A percentile compares a stretch with the other conserved stretches of the same genome.
Evolutionary conservation across 371 early-diverging fungal genomes (phyloP).

Genomic region (Dichotomocladium elegans): DNA sequence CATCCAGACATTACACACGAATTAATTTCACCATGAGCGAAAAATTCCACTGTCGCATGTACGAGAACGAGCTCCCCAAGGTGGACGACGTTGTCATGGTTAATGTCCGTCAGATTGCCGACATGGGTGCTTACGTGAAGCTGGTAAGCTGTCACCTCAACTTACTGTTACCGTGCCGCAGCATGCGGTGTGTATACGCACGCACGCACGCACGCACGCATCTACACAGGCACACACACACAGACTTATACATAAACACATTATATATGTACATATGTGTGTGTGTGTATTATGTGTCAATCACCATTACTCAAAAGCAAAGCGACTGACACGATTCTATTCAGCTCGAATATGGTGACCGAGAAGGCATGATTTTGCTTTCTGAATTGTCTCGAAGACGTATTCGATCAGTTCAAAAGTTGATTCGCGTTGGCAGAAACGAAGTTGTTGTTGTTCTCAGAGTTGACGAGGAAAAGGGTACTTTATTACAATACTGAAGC

Average conservation of each 20-base stretch:
- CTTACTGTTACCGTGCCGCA: too few species aligned
- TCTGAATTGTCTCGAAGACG: slow-evolving; percentile 96
- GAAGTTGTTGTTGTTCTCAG: slow-evolving; percentile 97
- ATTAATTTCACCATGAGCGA: slow-evolving; percentile 29
- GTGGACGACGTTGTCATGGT: slow-evolving; percentile 99
- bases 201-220: too few species aligned
- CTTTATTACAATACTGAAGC: too few species aligned
- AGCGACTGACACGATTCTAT: background rate
- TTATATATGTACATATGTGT: too few species aligned
- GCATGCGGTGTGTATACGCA: too few species aligned
- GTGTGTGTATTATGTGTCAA: too few species aligned
- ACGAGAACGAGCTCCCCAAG: slow-evolving; percentile 94
- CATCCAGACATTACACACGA: too few species aligned
- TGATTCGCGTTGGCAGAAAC: slow-evolving; percentile 95
- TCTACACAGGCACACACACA: background rate
- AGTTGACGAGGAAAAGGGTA: slow-evolving; percentile 99
- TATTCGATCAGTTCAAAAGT: slow-evolving; percentile 97
- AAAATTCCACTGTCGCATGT: slow-evolving; percentile 81
- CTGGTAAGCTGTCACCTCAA: slow-evolving; percentile 52
- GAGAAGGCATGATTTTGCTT: slow-evolving; percentile 97
- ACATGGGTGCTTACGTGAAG: slow-evolving; percentile 97
- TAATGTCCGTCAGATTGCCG: slow-evolving; percentile 95
- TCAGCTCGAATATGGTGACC: slow-evolving; percentile 83
- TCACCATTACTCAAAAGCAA: too few species aligned
- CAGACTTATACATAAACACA: too few species aligned